phyloP scores from a whole-genome alignment of 1,284 basidiomycete genomes.

The Vanrija sp. region DNA sequence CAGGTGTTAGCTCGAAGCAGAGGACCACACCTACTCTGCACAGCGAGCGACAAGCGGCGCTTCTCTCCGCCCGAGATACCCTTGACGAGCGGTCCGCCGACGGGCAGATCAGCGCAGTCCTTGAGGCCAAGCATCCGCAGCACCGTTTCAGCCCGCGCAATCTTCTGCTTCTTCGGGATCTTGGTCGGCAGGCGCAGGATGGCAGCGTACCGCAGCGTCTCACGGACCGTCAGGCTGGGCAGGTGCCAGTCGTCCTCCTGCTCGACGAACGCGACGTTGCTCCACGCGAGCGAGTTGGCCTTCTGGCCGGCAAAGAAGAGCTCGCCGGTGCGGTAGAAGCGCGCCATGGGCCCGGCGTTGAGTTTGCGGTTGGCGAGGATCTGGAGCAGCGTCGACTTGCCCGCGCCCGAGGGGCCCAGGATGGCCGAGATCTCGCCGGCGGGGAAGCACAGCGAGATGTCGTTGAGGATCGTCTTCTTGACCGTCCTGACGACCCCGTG shows the following conservation, averaged over 20 bases:
- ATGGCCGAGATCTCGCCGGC: slow-evolving; percentile 53
- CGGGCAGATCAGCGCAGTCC: slow-evolving; percentile 55
- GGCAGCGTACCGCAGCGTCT: slow-evolving; percentile 53
- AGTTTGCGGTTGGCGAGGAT: slow-evolving; percentile 49
- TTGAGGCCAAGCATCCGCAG: slow-evolving; percentile 54
- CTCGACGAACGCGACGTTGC: slow-evolving; percentile 54
- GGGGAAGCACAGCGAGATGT: slow-evolving; percentile 49
- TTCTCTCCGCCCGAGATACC: slow-evolving; percentile 58
- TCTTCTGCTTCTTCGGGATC: slow-evolving; percentile 49
- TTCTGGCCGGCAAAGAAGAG: slow-evolving; percentile 46
- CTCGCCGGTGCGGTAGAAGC: slow-evolving; percentile 40
- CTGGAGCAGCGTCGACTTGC: slow-evolving; percentile 53
- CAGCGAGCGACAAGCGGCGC: slow-evolving; percentile 54
- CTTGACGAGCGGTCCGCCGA: slow-evolving; percentile 54
- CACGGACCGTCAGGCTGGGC: slow-evolving; percentile 51
- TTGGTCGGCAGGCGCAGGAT: slow-evolving; percentile 52
- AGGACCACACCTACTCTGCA: slow-evolving; percentile 45
- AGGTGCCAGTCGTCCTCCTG: slow-evolving; percentile 56
- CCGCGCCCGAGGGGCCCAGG: slow-evolving; percentile 51
- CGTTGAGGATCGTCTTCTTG: slow-evolving; percentile 50
- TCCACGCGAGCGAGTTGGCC: slow-evolving; percentile 30
- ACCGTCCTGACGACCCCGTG: slow-evolving; percentile 23
- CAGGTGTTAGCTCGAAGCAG: not conserved
- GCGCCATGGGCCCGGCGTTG: slow-evolving; percentile 42
- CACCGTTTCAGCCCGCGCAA: slow-evolving; percentile 54